These are phyloP conservation scores for Lyophyllum shimeji DNA, from an alignment of 768 basidiomycete genomes.

Conservation along the genomic window DNA sequence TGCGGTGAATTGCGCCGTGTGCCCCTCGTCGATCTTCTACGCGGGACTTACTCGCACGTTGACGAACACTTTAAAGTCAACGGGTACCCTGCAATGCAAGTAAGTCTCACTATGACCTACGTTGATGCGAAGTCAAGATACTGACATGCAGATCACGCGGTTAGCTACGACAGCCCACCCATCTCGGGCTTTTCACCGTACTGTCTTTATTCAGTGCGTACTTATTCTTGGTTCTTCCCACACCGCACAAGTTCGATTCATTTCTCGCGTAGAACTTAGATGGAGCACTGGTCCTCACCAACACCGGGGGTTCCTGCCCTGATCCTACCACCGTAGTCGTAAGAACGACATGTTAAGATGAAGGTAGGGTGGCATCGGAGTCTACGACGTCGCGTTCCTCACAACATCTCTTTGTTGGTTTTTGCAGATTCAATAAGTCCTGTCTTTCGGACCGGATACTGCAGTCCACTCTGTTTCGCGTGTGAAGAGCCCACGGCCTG, in stretches of 20 bases:
- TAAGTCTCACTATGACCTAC: background rate
- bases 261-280: background rate
- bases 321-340: background rate
- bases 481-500: too few species aligned
- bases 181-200: background rate
- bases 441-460: too few species aligned
- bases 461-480: too few species aligned
- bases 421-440: background rate
- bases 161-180: background rate
- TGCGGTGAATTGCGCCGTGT: conserved; percentile 6
- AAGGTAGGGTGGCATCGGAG: background rate
- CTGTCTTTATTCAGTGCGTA: background rate
- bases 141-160: background rate
- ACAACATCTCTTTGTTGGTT: background rate
- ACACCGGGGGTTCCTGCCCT: background rate
- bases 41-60: conserved; percentile 9
- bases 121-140: background rate
- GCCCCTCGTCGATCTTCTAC: conserved; percentile 11
- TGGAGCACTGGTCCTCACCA: background rate
- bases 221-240: too few species aligned
- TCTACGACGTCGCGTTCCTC: background rate
- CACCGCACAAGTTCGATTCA: background rate
- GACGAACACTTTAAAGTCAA: background rate
- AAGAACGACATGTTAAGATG: background rate
- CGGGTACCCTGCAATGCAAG: conserved; percentile 10